Evolutionary conservation across 106 monocot genomes (phyloP).

Genomic region (Acorus gramineus): DNA sequence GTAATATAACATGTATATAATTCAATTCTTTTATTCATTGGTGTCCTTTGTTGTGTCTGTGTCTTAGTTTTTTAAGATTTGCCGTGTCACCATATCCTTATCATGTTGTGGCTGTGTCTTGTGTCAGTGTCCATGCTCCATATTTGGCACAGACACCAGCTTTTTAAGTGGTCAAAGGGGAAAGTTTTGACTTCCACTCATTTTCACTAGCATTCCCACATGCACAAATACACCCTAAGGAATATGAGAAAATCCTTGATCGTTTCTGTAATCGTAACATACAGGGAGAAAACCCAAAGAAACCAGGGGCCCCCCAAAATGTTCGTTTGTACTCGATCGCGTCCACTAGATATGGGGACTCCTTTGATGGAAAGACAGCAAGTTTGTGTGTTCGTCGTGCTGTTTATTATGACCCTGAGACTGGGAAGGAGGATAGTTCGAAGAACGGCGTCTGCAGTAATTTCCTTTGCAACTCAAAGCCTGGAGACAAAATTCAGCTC

Average conservation of each 20-base stretch:
- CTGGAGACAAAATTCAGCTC: constrained; percentile 80
- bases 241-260: not conserved
- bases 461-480: constrained; percentile 84
- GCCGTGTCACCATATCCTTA: too few species aligned
- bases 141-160: too few species aligned
- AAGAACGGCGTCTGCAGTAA: constrained; percentile 98
- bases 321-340: constrained; percentile 94
- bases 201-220: too few species aligned
- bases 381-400: constrained; percentile 96
- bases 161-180: too few species aligned
- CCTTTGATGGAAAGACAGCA: constrained; percentile 81
- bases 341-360: constrained; percentile 92
- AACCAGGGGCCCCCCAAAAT: constrained; percentile 79
- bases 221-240: too few species aligned
- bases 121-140: too few species aligned
- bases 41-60: too few species aligned
- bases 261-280: constrained; percentile 5
- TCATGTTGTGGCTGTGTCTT: too few species aligned
- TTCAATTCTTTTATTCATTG: too few species aligned
- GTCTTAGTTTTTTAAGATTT: too few species aligned
- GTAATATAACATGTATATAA: too few species aligned
- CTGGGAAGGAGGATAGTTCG: constrained; percentile 81
- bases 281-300: constrained; percentile 95
- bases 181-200: too few species aligned
- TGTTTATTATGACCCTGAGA: constrained; percentile 88